Evolutionary conservation across 805 yeast species (phyloP), one percentile per base, ranked within the genome.

Genomic region (Wickerhamiella hasegawae): DNA sequence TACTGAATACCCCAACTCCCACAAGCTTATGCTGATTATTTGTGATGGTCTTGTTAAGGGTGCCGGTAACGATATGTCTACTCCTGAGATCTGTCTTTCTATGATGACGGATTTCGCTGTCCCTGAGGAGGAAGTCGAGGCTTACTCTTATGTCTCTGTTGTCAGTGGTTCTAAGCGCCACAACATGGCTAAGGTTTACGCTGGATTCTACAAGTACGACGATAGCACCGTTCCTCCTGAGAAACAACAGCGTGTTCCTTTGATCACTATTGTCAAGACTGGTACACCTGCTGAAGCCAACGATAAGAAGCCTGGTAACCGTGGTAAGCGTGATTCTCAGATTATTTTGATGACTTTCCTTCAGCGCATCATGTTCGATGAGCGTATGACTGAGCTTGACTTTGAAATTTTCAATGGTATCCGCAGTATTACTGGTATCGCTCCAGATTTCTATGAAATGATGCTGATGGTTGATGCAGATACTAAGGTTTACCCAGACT

Each of bases 1-100:
- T 1, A 83, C 96, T 1, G 94, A 83, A 44, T 90, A 79, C 55
- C 96, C 97, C 37, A 85, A 84, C 54, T 81, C 95, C 3, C 97
- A 90, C 57, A 90, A 87, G 54, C 61, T 90, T 42, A 65, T 90
- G 28, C 60, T 84, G 35, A 73, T 85, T 28, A 68, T 87, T 11
- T 87, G 97, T 64, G 98, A 90, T 60, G 98, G 98, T 46, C 46
- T 87, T 24, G 76, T 90, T 46, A 85, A 87, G 49, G 98, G 98
- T 45, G 75, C 94, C 16, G 97, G 96, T 32, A 87, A 87, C 57
- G 85, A 75, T 37, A 52, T 57, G 51, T 66, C 84, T 2, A 90
- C 98, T 0, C 95, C 97, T 0, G 98, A 90, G 17, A 78, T 85
- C 48, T 84, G 76, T 15, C 57, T 90, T 41, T 71, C 70, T 29